Conservation (phyloP, 2,329 filamentous ascomycete species). For the Aspergillus vadensis region DNA sequence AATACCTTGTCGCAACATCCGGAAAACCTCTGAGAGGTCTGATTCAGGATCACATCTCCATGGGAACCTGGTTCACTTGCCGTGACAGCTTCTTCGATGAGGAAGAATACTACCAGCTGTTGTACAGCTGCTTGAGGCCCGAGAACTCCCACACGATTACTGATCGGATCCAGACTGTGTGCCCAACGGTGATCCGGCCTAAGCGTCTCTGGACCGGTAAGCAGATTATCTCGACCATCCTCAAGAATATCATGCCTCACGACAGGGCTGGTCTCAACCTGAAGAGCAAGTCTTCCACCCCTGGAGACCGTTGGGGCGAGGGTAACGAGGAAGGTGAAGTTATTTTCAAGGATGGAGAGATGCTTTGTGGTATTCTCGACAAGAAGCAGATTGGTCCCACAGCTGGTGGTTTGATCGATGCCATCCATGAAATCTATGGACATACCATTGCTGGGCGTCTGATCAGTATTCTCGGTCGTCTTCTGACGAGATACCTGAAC, state of each 20-base stretch:
- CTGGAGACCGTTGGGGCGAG: slow-evolving; percentile 75
- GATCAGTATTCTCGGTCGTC: slow-evolving; percentile 82
- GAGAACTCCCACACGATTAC: slow-evolving; percentile 85
- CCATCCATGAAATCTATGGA: slow-evolving; percentile 91
- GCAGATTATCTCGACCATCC: slow-evolving; percentile 87
- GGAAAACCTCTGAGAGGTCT: slow-evolving; percentile 92
- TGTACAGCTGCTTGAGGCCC: slow-evolving; percentile 86
- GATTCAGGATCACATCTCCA: slow-evolving; percentile 97
- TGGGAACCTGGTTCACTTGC: slow-evolving; percentile 86
- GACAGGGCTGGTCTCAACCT: slow-evolving; percentile 77
- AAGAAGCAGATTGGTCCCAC: slow-evolving; percentile 92
- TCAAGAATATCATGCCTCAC: slow-evolving; percentile 85
- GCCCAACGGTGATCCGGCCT: slow-evolving; percentile 81
- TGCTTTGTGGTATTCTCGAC: slow-evolving; percentile 88
- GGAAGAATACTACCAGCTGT: slow-evolving; percentile 87
- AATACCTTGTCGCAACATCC: slow-evolving; percentile 91
- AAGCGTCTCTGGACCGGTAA: slow-evolving; percentile 89
- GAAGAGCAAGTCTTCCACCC: slow-evolving; percentile 75
- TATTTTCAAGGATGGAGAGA: slow-evolving; percentile 80
- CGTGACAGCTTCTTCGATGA: slow-evolving; percentile 88
- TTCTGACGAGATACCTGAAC: slow-evolving; percentile 85
- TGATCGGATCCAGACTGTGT: slow-evolving; percentile 77
- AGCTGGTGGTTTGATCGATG: slow-evolving; percentile 83
- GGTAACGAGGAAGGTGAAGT: slow-evolving; percentile 74
- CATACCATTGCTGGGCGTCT: slow-evolving; percentile 82